Evolutionary conservation across 2,329 filamentous ascomycete species (phyloP).

Genomic region (Diaporthe vexans): DNA sequence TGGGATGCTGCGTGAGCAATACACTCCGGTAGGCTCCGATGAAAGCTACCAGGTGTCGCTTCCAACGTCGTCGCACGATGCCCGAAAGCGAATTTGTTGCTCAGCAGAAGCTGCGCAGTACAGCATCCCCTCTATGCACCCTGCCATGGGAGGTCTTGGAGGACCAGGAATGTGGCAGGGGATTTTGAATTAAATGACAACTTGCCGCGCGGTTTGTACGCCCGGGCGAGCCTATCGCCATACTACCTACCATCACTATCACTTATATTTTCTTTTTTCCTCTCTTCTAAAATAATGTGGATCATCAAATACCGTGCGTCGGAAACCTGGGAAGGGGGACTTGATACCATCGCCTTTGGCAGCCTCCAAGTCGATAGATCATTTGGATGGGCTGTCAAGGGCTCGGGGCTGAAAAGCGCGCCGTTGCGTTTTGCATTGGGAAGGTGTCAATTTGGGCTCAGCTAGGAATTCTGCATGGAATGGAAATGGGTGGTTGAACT

Average conservation of each 20-base stretch:
- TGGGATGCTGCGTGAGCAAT: constrained; percentile 65
- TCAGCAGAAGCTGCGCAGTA: constrained; percentile 69
- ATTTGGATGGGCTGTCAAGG: constrained; percentile 18
- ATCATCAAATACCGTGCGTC: constrained; percentile 13
- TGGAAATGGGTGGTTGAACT: constrained; percentile 37
- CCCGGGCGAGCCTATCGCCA: neutral
- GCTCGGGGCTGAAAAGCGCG: constrained; percentile 40
- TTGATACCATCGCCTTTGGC: constrained; percentile 39
- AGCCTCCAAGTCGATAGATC: constrained; percentile 20
- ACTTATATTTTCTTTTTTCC: constrained; percentile 21
- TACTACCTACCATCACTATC: constrained; percentile 29
- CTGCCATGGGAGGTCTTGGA: constrained; percentile 63
- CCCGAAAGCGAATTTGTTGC: constrained; percentile 77
- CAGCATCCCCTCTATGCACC: constrained; percentile 62
- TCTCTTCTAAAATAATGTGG: neutral
- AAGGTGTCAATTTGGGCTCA: constrained; percentile 40
- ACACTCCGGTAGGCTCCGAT: constrained; percentile 51
- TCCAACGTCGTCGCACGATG: constrained; percentile 60
- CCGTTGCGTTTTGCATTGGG: constrained; percentile 41
- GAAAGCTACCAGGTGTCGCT: constrained; percentile 55
- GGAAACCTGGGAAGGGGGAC: constrained; percentile 26
- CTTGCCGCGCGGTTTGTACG: neutral
- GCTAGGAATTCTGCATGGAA: constrained; percentile 39
- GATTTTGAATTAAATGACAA: constrained; percentile 70
- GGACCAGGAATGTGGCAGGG: constrained; percentile 78